phyloP scores from a whole-genome alignment of 768 basidiomycete genomes.

The Russula compacta region DNA sequence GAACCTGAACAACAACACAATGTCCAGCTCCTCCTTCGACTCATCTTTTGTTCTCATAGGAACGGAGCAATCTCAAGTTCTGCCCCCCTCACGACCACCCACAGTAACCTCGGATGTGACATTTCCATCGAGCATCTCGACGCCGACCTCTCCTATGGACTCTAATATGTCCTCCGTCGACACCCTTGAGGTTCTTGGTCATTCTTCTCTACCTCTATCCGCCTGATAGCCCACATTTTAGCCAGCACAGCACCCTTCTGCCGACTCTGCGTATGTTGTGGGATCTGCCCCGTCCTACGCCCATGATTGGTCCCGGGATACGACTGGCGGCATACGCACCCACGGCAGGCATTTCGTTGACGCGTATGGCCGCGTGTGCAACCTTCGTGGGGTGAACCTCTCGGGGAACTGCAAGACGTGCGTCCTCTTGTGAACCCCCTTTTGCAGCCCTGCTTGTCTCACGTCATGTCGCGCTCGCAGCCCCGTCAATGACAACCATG shows the following conservation, averaged over 20 bases:
- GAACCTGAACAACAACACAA: not conserved
- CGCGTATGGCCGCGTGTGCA: constrained; percentile 67
- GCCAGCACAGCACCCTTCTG: constrained; percentile 39
- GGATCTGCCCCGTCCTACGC: constrained; percentile 48
- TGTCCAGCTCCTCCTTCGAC: not conserved
- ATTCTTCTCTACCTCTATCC: not conserved
- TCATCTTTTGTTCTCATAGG: constrained; percentile 9
- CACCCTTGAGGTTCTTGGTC: constrained; percentile 2
- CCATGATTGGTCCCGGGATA: constrained; percentile 59
- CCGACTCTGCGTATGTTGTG: constrained; percentile 33
- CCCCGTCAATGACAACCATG: constrained; percentile 59
- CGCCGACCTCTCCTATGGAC: constrained; percentile 12
- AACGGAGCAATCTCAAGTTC: constrained; percentile 8
- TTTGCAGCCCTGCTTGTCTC: constrained; percentile 9
- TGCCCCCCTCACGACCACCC: constrained; percentile 2
- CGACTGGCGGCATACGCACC: constrained; percentile 49
- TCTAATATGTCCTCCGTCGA: constrained; percentile 6
- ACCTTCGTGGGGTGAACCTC: constrained; percentile 77
- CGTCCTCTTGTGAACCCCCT: constrained; percentile 23
- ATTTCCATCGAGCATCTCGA: constrained; percentile 15
- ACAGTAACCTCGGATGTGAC: constrained; percentile 9
- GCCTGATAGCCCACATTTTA: not conserved
- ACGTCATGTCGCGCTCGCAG: constrained; percentile 29
- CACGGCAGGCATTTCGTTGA: constrained; percentile 82
- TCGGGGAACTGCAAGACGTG: constrained; percentile 79